Base-by-base conservation (phyloP, 2,329 filamentous ascomycete species). In the Cordyceps cicadae region DNA sequence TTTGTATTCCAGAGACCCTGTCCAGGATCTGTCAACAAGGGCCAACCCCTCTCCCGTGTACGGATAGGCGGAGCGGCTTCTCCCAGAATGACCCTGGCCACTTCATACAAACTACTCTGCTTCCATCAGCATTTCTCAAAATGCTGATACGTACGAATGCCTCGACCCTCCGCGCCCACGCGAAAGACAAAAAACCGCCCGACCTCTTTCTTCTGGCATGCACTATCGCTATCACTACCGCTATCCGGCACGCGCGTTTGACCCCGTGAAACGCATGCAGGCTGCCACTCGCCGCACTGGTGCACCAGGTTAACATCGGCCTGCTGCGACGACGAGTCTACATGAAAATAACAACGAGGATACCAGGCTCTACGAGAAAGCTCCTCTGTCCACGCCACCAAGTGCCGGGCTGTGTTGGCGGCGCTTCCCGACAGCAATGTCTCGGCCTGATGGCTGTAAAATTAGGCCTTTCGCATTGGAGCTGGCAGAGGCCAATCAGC, bases 221-320 rank as follows among this genome's bases (percentile, higher is more conserved):
- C 15, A 24, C 24, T 24, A 24, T 24, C 24, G 4, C 24, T 4
- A 24, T 24, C 29, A 8, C 29, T 29, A 7, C 7, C 37, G 26
- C 46, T 26, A 49, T 49, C 32, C 46, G 48, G 9, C 34, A 43
- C 46, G 8, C 49, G 19, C 19, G 34, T 29, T 41, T 12, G 34
- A 59, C 56, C 24, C 56, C 49, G 48, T 59, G 56, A 59, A 59
- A 59, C 56, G 56, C 37, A 59, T 39, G 56, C 26, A 32, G 49
- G n/a, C 29, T 59, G 56, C 56, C 26, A 8, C 56, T 37, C 41
- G n/a, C 37, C n/a, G 8, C 41, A 39, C 17, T 26, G 48, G 39
- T 24, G 3, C 52, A 24, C 32, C 24, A 21, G 29, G 50, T 15
- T 32, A n/a, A 19, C 50, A n/a, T n/a, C 4, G 21, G 32, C 11